Base-by-base conservation (phyloP, 257 asterid genomes). In the Jaltomata sinuosa region DNA sequence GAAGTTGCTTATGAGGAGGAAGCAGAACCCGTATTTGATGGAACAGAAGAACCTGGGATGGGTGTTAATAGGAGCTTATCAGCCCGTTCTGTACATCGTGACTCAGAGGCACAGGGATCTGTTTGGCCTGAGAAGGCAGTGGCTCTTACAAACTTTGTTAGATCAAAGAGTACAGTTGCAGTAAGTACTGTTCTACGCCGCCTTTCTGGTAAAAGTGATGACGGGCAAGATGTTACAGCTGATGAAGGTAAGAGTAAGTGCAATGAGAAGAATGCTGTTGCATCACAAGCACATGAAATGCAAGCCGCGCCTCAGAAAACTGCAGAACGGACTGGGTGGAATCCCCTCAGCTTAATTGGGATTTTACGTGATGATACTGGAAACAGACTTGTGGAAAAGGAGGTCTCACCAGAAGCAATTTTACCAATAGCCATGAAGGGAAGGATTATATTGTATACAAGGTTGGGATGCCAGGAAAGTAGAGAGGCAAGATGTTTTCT, bases 41-140 rank as follows among this genome's bases (percentile, higher is more conserved):
- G 97, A 78, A 89, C 90, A 40, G 97, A 91, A 88, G 89, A 85
- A 36, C 91, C 94, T 57, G 91, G 62, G 59, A 86, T 88, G 89
- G 97, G 91, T 82, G 79, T 79, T 80, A 84, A 84, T 65, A 83
- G 89, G 84, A 87, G 90, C 74, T 85, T 85, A 84, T 88, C 88
- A 45, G 45, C 85, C 81, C 84, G 72, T 38, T 85, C 91, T 16
- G 47, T 69, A 81, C 88, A 86, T 52, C 87, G 84, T 80, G 90
- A 89, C 82, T 81, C 89, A 38, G 95, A 85, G 84, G 83, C 84
- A 27, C 93, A 88, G 40, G 90, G 91, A 84, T 85, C 89, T 85
- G 92, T 87, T 87, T 94, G 98, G 98, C 97, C 99, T 59, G 97
- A 92, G 80, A 95, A 90, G 84, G 98, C 99, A 59, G 94, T 82